A percentile compares a stretch with the other conserved stretches of the same genome.
Evolutionary conservation across 2,329 filamentous ascomycete genomes (phyloP).

Genomic region (Bipolaris victoriae): DNA sequence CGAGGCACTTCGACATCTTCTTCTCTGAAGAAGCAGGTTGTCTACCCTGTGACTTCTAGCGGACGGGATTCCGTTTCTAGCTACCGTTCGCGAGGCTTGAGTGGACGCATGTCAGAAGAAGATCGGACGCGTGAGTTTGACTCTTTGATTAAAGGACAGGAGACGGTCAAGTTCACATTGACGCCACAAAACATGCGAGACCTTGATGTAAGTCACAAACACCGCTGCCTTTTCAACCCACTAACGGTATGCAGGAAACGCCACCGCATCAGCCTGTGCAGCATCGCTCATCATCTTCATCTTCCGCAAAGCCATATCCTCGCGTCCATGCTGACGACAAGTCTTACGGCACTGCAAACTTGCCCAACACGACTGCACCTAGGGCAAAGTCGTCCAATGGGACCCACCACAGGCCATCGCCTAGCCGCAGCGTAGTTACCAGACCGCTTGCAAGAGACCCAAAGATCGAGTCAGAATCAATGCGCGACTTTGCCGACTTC

Average conservation of each 20-base stretch:
- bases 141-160: slow-evolving; percentile 53
- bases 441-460: slow-evolving; percentile 70
- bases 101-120: slow-evolving; percentile 47
- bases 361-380: slow-evolving; percentile 32
- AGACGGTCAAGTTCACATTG: slow-evolving; percentile 59
- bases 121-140: slow-evolving; percentile 55
- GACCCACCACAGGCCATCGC: slow-evolving; percentile 30
- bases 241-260: slow-evolving; percentile 28
- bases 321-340: slow-evolving; percentile 38
- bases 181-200: slow-evolving; percentile 57
- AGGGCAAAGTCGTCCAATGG: slow-evolving; percentile 30
- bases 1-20: slow-evolving; percentile 43
- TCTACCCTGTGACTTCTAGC: slow-evolving; percentile 41
- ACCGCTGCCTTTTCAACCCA: background rate
- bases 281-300: slow-evolving; percentile 20
- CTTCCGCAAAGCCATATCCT: slow-evolving; percentile 42
- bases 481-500: slow-evolving; percentile 86
- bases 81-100: slow-evolving; percentile 36
- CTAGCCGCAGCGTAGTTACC: slow-evolving; percentile 34
- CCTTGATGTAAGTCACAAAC: slow-evolving; percentile 47
- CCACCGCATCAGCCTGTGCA: slow-evolving; percentile 30
- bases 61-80: slow-evolving; percentile 44
- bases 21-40: slow-evolving; percentile 37
- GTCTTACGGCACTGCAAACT: slow-evolving; percentile 35
- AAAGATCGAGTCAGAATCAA: slow-evolving; percentile 71